Conservation (phyloP, 345 rosid species). For the Brassica napus region DNA sequence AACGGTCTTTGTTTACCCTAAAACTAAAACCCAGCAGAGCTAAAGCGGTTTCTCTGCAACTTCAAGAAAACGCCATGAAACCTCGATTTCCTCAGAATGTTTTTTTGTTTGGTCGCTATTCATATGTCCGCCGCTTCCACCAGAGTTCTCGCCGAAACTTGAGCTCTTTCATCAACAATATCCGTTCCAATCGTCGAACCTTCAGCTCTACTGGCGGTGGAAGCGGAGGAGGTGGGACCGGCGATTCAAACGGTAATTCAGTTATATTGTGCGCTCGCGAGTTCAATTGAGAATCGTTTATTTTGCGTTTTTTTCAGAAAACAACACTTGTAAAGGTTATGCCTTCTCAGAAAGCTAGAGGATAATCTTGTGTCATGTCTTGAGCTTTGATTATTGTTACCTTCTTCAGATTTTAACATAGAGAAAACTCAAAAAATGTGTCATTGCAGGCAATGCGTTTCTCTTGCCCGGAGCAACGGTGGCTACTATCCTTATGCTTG, state of each 20-base stretch:
- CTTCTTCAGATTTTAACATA: background rate
- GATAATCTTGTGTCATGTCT: background rate
- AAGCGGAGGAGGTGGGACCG: slow-evolving; percentile 41
- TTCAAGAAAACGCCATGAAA: slow-evolving; percentile 41
- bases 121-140: slow-evolving; percentile 34
- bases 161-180: slow-evolving; percentile 50
- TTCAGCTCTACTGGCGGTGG: slow-evolving; percentile 44
- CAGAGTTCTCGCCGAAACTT: slow-evolving; percentile 47
- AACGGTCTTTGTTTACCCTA: slow-evolving; percentile 10
- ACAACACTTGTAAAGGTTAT: background rate
- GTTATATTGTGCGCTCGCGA: background rate
- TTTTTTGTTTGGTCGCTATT: slow-evolving; percentile 33
- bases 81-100: slow-evolving; percentile 44
- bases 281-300: background rate
- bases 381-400: slow-evolving; percentile 12
- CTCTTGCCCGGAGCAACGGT: slow-evolving; percentile 87
- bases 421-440: background rate
- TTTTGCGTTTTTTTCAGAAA: background rate
- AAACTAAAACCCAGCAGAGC: background rate
- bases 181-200: slow-evolving; percentile 40
- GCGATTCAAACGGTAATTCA: slow-evolving; percentile 56
- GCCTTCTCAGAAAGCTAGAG: background rate
- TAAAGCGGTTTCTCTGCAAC: slow-evolving; percentile 22
- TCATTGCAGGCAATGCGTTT: slow-evolving; percentile 59
- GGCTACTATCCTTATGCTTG: slow-evolving; percentile 93